Percentiles rank a stretch among this genome's conserved stretches.
Evolutionary conservation across 2,329 filamentous ascomycete species (phyloP).

Genomic region (Penicillium polonicum): DNA sequence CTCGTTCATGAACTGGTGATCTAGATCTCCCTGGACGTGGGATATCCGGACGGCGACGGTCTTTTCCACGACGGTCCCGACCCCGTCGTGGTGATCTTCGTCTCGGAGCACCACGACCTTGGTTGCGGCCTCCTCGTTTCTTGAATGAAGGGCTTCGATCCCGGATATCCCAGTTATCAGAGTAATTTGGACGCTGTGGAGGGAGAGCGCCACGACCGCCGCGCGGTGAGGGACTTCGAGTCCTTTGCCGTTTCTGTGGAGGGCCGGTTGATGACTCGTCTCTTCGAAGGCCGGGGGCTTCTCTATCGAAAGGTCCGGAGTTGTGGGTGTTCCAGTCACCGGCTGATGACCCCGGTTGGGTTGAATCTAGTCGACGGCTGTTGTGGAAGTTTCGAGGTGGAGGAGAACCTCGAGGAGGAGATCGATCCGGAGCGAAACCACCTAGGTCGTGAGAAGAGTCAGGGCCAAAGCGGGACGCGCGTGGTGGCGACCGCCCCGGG

Average conservation of each 20-base stretch:
- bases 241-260: conserved; percentile 41
- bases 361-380: conserved; percentile 23
- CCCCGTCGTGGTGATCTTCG: conserved; percentile 37
- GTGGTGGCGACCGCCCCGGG: conserved; percentile 41
- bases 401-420: conserved; percentile 29
- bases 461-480: conserved; percentile 32
- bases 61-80: conserved; percentile 34
- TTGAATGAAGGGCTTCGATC: conserved; percentile 39
- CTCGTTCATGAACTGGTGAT: conserved; percentile 34
- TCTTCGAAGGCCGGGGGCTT: conserved; percentile 22
- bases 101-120: conserved; percentile 34
- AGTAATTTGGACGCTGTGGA: conserved; percentile 29
- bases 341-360: conserved; percentile 22
- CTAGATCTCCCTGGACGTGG: conserved; percentile 30
- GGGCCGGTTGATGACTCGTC: conserved; percentile 34
- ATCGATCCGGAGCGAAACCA: conserved; percentile 30
- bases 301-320: conserved; percentile 25
- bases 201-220: conserved; percentile 18
- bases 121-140: conserved; percentile 36
- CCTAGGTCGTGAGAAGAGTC: conserved; percentile 31
- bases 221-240: conserved; percentile 42
- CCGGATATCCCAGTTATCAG: conserved; percentile 37
- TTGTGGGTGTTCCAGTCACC: conserved; percentile 18
- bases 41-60: conserved; percentile 29
- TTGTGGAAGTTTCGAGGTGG: conserved; percentile 24